Evolutionary conservation across 441 rosid species (phyloP).

Genomic region (Kokia cookei): DNA sequence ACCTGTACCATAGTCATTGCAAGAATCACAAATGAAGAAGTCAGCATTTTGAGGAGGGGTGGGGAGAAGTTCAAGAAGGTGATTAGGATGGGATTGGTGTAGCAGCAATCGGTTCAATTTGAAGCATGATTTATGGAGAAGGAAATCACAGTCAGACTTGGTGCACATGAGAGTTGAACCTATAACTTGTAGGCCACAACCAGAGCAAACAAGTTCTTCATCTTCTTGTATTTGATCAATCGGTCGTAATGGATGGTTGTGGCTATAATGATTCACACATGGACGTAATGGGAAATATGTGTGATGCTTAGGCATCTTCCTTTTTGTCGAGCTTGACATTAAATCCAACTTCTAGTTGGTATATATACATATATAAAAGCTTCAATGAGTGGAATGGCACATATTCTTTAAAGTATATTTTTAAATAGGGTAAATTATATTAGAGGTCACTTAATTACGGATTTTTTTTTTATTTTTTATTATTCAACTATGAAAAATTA

Average conservation of each 20-base stretch:
- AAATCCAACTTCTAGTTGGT: not conserved
- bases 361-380: no score
- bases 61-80: constrained; percentile 6
- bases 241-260: constrained; percentile 3
- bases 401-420: no score
- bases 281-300: not conserved
- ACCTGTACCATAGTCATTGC: constrained; percentile 23
- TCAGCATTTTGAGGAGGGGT: not conserved
- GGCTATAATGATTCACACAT: constrained; percentile 9
- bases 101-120: not conserved
- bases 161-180: not conserved
- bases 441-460: no score
- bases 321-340: not conserved
- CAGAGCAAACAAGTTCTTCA: not conserved
- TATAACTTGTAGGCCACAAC: not conserved
- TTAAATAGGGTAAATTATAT: no score
- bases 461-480: no score
- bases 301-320: not conserved
- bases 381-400: no score
- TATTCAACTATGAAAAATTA: no score
- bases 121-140: constrained; percentile 5
- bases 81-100: constrained; percentile 1
- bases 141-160: not conserved
- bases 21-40: constrained; percentile 12
- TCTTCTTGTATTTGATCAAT: not conserved